phyloP scores from a whole-genome alignment of 352 stramenopile genomes.

The Elongisporangium anandrum region DNA sequence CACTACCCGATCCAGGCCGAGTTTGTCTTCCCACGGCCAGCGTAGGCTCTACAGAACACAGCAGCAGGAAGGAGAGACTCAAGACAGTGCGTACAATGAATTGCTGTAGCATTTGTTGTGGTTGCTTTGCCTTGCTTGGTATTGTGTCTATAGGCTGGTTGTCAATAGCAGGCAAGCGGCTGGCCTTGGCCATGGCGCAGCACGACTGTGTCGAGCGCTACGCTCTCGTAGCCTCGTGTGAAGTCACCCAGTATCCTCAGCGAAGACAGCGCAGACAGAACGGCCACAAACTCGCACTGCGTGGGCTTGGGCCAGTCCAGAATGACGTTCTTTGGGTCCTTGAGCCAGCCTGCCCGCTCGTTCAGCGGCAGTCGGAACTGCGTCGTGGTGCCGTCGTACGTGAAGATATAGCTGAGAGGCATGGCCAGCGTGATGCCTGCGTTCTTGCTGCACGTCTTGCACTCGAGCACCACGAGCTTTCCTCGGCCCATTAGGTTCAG shows the following conservation, averaged over 20 bases:
- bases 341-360: slow-evolving; percentile 84
- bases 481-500: slow-evolving; percentile 60
- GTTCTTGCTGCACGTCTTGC: slow-evolving; percentile 76
- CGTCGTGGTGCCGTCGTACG: slow-evolving; percentile 78
- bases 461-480: slow-evolving; percentile 86
- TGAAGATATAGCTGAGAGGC: slow-evolving; percentile 67
- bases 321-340: slow-evolving; percentile 90
- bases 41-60: not conserved
- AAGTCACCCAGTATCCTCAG: slow-evolving; percentile 90
- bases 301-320: slow-evolving; percentile 56
- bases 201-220: slow-evolving; percentile 84
- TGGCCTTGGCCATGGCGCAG: slow-evolving; percentile 52
- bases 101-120: slow-evolving; percentile 10
- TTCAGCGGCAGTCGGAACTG: slow-evolving; percentile 79
- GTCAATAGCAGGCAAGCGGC: slow-evolving; percentile 25
- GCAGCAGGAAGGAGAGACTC: slow-evolving; percentile 9
- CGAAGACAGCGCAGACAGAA: slow-evolving; percentile 80
- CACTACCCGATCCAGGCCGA: slow-evolving; percentile 86
- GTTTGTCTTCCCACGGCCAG: slow-evolving; percentile 66
- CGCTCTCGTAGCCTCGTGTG: slow-evolving; percentile 86
- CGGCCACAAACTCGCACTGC: slow-evolving; percentile 86
- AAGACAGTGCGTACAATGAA: not conserved
- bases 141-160: slow-evolving; percentile 6
- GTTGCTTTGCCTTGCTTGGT: slow-evolving; percentile 10
- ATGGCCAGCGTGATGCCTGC: slow-evolving; percentile 82